Evolutionary conservation across 495 filamentous ascomycete genomes (phyloP), one percentile per base, ranked within the genome.

Genomic region (Platismatia glauca): DNA sequence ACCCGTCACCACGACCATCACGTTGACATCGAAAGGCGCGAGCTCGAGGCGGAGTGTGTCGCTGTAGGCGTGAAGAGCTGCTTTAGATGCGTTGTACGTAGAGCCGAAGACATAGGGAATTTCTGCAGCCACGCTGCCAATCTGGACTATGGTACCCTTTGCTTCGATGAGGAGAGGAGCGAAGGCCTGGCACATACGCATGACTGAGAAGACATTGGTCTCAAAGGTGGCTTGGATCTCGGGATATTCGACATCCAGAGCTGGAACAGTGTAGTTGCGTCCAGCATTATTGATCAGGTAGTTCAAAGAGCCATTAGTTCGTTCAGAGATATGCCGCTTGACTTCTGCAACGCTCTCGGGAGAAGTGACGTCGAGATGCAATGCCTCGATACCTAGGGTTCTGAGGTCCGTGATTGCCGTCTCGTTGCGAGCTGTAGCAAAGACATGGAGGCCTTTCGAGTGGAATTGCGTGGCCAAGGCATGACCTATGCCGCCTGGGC

Each of bases 241-340:
- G 13, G 71, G 52, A 15, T 81, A 67, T 34, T 82, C 75, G 29
- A 80, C 73, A 52, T 86, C 83, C 66, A 83, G 74, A 37, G 83
- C 83, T 22, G 84, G 84, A 24, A 87, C 76, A 5, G 82, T 86
- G 64, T 84, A 86, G 62, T 85, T 74, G 68, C 79, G 71, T 57
- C 77, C 83, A 65, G 84, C 84, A 75, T 87, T 87, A 69, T 86
- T 87, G 59, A 84, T 77, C 9, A 87, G 73, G 63, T 80, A 80
- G 67, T 86, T 78, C 29, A 87, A 74, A 20, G 60, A 57, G 4
- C 60, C 60, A 31, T 43, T 34, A 16, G 60, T 57, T 7, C 52
- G 60, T 39, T 62, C 43, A 7, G 38, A 22, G n/a, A 62, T 35
- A 4, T 56, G 55, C 20, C 31, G 31, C 38, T 57, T 62, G 31